Base-by-base conservation (phyloP, 1,284 basidiomycete species). In the Boletus sp. region DNA sequence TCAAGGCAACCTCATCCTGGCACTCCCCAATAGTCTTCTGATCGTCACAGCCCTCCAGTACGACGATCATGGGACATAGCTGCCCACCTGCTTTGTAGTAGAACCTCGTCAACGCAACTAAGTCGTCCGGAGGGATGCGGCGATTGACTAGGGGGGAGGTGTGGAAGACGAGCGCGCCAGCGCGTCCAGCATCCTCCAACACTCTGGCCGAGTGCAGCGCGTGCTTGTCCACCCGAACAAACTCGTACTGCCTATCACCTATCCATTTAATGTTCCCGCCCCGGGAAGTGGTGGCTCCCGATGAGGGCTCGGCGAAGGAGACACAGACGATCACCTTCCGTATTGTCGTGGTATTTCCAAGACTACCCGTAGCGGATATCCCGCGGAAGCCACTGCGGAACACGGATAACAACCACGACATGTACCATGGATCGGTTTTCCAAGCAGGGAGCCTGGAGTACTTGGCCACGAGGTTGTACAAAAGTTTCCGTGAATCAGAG, bases 1-100 rank as follows among this genome's bases (percentile, higher is more conserved):
- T 29, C 3, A 51, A 37, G 8, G 17, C 7, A 20, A 53, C 8
- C 2, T n/a, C 25, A 9, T 12, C 12, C 38, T 27, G 14, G 33
- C 14, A 48, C 2, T 0, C 7, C n/a, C 1, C 13, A 9, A 10
- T 32, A 8, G 20, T 7, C 14, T 30, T 7, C 3, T 39, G 46
- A 8, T 49, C 22, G 3, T 25, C 3, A 16, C 46, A 48, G 3
- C 34, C 46, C 22, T 27, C 26, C 7, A 49, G 2, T 4, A 30
- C 47, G n/a, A 49, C 47, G 20, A 49, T 50, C 30, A 50, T 5
- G 2, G 47, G 47, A 26, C 29, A 30, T 1, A 12, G 23, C 5
- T 19, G 3, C 2, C 47, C 47, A n/a, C 20, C 30, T 1, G 30
- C 36, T 8, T 20, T 7, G 19, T 49, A 13, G 1, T 50, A 42